Conservation (phyloP, 2,329 filamentous ascomycete genomes). For the Fusarium sp. region DNA sequence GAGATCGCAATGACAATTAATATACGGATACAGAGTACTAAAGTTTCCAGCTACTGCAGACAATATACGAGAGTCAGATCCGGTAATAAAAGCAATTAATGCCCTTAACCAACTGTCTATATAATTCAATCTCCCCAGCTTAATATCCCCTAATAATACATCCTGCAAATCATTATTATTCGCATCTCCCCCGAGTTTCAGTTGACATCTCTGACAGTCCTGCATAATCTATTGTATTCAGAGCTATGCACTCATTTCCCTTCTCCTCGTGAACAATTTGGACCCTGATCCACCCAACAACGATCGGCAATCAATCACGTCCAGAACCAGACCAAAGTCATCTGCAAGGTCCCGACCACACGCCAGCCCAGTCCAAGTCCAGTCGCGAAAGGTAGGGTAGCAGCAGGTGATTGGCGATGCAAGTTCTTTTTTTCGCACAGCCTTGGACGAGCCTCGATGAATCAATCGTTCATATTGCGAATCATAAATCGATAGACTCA, state of each 20-base stretch:
- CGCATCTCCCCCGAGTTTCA: constrained; percentile 6
- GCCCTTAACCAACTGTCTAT: background rate
- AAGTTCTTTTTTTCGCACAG: constrained; percentile 17
- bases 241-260: constrained; percentile 1
- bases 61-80: background rate
- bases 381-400: constrained; percentile 19
- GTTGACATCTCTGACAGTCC: constrained; percentile 9
- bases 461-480: background rate
- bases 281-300: constrained; percentile 48
- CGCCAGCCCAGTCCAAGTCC: constrained; percentile 13
- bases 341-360: constrained; percentile 44
- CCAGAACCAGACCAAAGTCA: constrained; percentile 26
- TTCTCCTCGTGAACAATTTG: constrained; percentile 9
- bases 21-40: background rate
- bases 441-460: constrained; percentile 18
- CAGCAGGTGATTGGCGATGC: constrained; percentile 36
- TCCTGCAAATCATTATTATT: constrained; percentile 7
- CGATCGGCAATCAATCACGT: constrained; percentile 31
- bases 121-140: background rate
- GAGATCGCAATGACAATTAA: background rate
- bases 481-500: background rate
- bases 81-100: background rate
- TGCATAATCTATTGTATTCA: constrained; percentile 30
- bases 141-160: background rate
- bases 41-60: background rate